Evolutionary conservation across 768 basidiomycete species (phyloP).

Genomic region (Strobilomyces dryophilus): DNA sequence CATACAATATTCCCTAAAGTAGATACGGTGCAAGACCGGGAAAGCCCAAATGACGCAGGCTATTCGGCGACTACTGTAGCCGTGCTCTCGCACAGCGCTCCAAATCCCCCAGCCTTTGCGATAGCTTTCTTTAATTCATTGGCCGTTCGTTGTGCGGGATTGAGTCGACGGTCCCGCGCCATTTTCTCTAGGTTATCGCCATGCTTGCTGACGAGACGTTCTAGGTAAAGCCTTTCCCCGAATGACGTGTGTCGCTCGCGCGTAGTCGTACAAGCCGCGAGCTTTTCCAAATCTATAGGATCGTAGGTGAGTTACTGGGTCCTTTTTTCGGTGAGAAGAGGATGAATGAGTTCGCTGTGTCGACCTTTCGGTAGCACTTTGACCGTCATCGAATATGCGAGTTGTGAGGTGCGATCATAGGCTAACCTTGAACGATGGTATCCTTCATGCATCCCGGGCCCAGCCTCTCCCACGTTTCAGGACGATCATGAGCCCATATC

Average conservation of each 20-base stretch:
- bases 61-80: slow-evolving; percentile 2
- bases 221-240: slow-evolving; percentile 66
- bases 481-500: slow-evolving; percentile 14
- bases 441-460: not conserved
- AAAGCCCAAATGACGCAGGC: slow-evolving; percentile 1
- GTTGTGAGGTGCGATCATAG: not conserved
- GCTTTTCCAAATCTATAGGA: slow-evolving; percentile 56
- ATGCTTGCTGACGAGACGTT: slow-evolving; percentile 62
- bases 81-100: slow-evolving; percentile 16
- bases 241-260: slow-evolving; percentile 60
- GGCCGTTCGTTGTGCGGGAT: slow-evolving; percentile 78
- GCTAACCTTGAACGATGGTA: slow-evolving; percentile 34
- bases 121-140: slow-evolving; percentile 71
- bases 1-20: slow-evolving; percentile 22
- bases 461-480: not conserved
- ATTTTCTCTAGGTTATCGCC: slow-evolving; percentile 70
- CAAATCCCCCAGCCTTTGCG: slow-evolving; percentile 48
- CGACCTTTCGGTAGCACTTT: not conserved
- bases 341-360: slow-evolving; percentile 1
- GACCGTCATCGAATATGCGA: not conserved
- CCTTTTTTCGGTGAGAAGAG: not conserved
- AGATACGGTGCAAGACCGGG: slow-evolving; percentile 8
- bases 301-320: slow-evolving; percentile 11
- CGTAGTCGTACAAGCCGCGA: slow-evolving; percentile 45
- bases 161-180: slow-evolving; percentile 75